phyloP scores from a whole-genome alignment of 2,329 filamentous ascomycete genomes.

The Tolypocladium amazonense region DNA sequence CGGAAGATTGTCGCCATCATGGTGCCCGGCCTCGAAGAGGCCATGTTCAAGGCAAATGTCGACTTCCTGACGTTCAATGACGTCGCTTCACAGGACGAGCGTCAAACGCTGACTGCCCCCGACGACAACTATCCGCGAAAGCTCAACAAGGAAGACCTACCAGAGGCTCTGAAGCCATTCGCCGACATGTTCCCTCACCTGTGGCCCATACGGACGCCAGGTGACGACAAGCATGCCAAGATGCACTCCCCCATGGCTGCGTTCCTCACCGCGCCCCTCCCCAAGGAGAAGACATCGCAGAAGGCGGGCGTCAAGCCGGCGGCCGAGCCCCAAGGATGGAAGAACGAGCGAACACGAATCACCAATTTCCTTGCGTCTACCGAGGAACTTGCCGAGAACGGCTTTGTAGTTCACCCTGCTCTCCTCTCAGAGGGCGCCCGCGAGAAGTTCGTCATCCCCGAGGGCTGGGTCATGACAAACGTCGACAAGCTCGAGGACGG shows the following conservation, averaged over 20 bases:
- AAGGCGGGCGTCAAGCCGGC: slow-evolving; percentile 50
- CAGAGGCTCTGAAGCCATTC: slow-evolving; percentile 51
- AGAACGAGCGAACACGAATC: slow-evolving; percentile 69
- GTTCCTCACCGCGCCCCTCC: slow-evolving; percentile 66
- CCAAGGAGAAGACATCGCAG: slow-evolving; percentile 52
- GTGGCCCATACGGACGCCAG: slow-evolving; percentile 82
- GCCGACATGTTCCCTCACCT: slow-evolving; percentile 76
- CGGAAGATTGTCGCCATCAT: slow-evolving; percentile 80
- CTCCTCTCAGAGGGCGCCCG: slow-evolving; percentile 51
- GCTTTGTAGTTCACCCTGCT: slow-evolving; percentile 75
- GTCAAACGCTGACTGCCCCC: slow-evolving; percentile 30
- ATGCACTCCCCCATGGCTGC: slow-evolving; percentile 81
- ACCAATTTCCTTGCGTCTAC: slow-evolving; percentile 64
- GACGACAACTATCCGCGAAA: slow-evolving; percentile 50
- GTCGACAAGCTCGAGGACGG: slow-evolving; percentile 59
- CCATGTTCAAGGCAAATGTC: slow-evolving; percentile 65
- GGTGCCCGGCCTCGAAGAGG: slow-evolving; percentile 83
- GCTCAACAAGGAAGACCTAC: slow-evolving; percentile 39
- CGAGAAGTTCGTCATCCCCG: slow-evolving; percentile 41
- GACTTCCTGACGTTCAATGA: slow-evolving; percentile 37
- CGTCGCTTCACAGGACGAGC: slow-evolving; percentile 15
- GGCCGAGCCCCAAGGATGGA: slow-evolving; percentile 54
- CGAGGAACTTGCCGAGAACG: slow-evolving; percentile 70
- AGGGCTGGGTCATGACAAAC: slow-evolving; percentile 75
- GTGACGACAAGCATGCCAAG: slow-evolving; percentile 68